Evolutionary conservation across 495 filamentous ascomycete species (phyloP).

Genomic region (Evernia prunastri): DNA sequence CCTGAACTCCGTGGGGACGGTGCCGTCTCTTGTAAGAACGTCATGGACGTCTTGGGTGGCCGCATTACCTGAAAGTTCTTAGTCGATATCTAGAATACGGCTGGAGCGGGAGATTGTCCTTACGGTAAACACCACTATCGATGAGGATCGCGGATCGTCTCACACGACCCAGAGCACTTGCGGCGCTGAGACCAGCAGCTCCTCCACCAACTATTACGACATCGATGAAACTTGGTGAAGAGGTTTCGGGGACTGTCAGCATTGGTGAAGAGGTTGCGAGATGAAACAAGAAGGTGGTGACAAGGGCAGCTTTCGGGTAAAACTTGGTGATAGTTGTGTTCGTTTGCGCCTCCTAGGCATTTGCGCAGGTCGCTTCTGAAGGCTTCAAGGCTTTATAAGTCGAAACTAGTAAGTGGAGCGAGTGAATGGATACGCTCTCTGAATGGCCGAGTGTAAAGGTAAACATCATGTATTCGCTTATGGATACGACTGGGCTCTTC

Average conservation of each 20-base stretch:
- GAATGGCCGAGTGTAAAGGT: too few species aligned
- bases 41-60: constrained; percentile 36
- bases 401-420: too few species aligned
- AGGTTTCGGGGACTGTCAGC: constrained; percentile 10
- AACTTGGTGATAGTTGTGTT: too few species aligned
- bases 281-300: not conserved
- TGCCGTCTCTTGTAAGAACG: constrained; percentile 51
- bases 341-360: too few species aligned
- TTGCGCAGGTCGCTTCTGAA: too few species aligned
- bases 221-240: constrained; percentile 31
- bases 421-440: too few species aligned
- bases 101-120: constrained; percentile 46
- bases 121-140: constrained; percentile 51
- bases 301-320: not conserved
- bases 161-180: constrained; percentile 51
- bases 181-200: constrained; percentile 39
- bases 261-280: constrained; percentile 2
- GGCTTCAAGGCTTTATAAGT: too few species aligned
- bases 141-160: constrained; percentile 46
- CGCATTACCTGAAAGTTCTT: not conserved
- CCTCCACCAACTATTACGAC: constrained; percentile 36
- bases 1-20: constrained; percentile 47
- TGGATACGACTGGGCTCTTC: too few species aligned
- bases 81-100: not conserved
- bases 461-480: too few species aligned